Evolutionary conservation across 768 basidiomycete genomes (phyloP).

Genomic region (Pleurotus djamor): DNA sequence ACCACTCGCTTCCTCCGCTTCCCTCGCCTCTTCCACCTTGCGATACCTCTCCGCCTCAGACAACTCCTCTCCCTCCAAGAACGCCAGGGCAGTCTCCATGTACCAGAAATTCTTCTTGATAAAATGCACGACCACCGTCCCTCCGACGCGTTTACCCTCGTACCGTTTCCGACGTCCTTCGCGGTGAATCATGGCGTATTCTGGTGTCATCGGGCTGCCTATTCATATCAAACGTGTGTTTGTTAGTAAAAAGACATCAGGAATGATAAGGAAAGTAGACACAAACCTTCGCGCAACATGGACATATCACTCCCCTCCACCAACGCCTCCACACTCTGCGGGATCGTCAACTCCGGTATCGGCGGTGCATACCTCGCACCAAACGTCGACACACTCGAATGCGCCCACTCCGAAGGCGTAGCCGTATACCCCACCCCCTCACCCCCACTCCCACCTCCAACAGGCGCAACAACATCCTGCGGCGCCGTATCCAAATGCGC

Average conservation of each 20-base stretch:
- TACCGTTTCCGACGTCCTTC: conserved; percentile 70
- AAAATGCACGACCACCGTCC: conserved; percentile 94
- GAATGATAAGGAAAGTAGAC: neutral
- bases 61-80: conserved; percentile 77
- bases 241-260: neutral
- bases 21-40: conserved; percentile 9
- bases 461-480: conserved; percentile 29
- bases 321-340: conserved; percentile 84
- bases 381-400: conserved; percentile 87
- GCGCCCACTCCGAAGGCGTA: conserved; percentile 23
- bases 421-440: no score
- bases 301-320: conserved; percentile 92
- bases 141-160: conserved; percentile 73
- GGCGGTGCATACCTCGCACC: conserved; percentile 74
- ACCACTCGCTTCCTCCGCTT: conserved; percentile 13
- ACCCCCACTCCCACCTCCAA: conserved; percentile 7
- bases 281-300: conserved; percentile 58
- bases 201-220: conserved; percentile 60
- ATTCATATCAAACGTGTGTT: neutral
- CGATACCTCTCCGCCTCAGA: conserved; percentile 52
- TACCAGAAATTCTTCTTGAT: conserved; percentile 99
- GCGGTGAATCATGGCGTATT: conserved; percentile 68
- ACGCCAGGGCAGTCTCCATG: conserved; percentile 85
- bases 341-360: conserved; percentile 56
- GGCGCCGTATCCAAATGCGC: conserved; percentile 46